Evolutionary conservation across 2,329 filamentous ascomycete genomes (phyloP), one percentile per base, ranked within the genome.

Genomic region (Trichoderma atroviride): DNA sequence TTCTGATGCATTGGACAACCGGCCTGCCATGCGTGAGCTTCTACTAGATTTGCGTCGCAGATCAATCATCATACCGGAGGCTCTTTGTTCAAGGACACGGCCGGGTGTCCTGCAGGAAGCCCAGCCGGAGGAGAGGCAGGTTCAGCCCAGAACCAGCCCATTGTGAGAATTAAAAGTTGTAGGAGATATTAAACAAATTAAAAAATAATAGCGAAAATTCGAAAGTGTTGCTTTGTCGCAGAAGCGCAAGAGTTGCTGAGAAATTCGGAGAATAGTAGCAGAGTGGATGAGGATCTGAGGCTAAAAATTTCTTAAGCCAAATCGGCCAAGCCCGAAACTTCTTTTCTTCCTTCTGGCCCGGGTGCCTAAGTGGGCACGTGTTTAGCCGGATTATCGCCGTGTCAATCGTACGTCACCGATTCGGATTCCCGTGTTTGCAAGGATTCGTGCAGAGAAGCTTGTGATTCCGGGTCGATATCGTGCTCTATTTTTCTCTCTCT

Each of bases 121-220:
- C 74, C 77, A 71, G 75, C 75, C n/a, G 78, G 71, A 24, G 79
- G 74, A 67, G 83, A 76, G 57, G 80, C 62, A 70, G 79, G 71
- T 71, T 89, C 87, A 71, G 87, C 85, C 87, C 87, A 89, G 75
- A 89, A 89, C 87, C 87, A 89, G 73, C 87, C 87, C 87, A 89
- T 89, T 70, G 47, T 72, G 71, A 73, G 61, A 63, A 33, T 37
- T 16, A 29, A 59, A 29, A 43, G n/a, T 24, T 35, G 22, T 58
- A 59, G 33, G n/a, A 35, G n/a, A 27, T 50, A 37, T 24, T 5
- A n/a, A 58, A 10, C 5, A 58, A 50, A 16, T 24, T 65, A 37
- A 19, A n/a, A n/a, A 52, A 63, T 14, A 37, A 6, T 7, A 11
- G 14, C 1, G 35, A 19, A 31, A n/a, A 50, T 35, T 55, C 35